Conservation (phyloP, 2,329 filamentous ascomycete genomes). For the Colletotrichum viniferum region DNA sequence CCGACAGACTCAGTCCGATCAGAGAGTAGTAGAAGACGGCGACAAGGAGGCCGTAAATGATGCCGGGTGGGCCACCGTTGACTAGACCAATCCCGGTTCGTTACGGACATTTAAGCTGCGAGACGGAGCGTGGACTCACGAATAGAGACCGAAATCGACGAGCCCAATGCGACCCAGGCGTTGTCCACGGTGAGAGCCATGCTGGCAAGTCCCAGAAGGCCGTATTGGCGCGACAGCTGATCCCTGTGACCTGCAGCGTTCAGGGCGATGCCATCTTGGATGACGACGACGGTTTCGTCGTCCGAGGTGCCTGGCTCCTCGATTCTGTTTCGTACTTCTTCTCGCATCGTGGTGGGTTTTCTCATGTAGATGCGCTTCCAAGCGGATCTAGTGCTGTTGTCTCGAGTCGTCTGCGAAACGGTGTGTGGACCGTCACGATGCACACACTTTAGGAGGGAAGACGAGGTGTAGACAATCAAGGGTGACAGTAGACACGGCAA, state of each 20-base stretch:
- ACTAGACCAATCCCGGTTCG: constrained; percentile 28
- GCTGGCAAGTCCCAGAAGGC: constrained; percentile 62
- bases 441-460: not conserved
- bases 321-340: not conserved
- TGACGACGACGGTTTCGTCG: constrained; percentile 35
- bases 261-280: constrained; percentile 48
- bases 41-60: constrained; percentile 47
- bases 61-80: constrained; percentile 45
- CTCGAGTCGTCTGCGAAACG: not conserved
- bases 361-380: not conserved
- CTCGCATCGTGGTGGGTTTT: not conserved
- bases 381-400: not conserved
- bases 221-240: constrained; percentile 67
- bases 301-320: constrained; percentile 18
- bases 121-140: constrained; percentile 32
- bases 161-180: constrained; percentile 68
- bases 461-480: not conserved
- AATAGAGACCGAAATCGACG: constrained; percentile 60
- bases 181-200: constrained; percentile 67
- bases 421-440: not conserved
- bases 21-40: constrained; percentile 48
- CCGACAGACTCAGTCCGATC: constrained; percentile 44
- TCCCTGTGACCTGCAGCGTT: constrained; percentile 70
- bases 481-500: not conserved
- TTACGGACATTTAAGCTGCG: not conserved